Percentiles rank a stretch among this genome's conserved stretches.
Evolutionary conservation across 2,329 filamentous ascomycete genomes (phyloP).

Genomic region (Fusarium praegraminearum): DNA sequence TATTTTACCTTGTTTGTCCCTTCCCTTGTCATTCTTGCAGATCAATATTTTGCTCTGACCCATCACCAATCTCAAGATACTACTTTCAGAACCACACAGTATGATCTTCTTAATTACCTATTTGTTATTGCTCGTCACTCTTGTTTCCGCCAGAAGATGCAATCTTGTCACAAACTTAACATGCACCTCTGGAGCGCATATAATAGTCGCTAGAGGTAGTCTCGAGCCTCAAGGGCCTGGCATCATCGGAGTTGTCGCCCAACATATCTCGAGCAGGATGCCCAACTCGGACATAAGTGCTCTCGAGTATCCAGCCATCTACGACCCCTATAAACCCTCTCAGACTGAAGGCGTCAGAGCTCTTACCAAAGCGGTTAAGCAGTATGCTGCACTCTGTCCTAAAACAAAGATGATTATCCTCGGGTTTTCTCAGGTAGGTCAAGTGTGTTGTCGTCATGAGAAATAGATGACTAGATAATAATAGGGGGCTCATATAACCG

Average conservation of each 20-base stretch:
- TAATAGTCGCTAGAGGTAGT: constrained; percentile 41
- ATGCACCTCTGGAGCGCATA: constrained; percentile 36
- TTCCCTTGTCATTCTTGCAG: background rate
- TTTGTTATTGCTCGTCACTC: background rate
- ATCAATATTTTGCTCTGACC: background rate
- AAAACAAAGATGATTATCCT: constrained; percentile 40
- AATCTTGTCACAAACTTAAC: background rate
- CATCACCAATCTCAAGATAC: background rate
- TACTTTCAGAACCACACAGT: background rate
- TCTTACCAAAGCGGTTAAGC: constrained; percentile 16
- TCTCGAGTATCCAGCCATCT: constrained; percentile 36
- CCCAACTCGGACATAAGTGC: constrained; percentile 17
- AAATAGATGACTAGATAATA: background rate
- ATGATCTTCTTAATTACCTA: constrained; percentile 21
- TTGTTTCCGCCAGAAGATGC: background rate
- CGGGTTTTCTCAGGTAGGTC: constrained; percentile 40
- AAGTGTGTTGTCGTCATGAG: background rate
- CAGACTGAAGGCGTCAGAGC: constrained; percentile 35
- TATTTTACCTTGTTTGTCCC: background rate
- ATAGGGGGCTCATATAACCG: constrained; percentile 42
- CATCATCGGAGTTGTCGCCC: constrained; percentile 40
- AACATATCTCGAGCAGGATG: constrained; percentile 22
- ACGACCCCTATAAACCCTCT: constrained; percentile 33
- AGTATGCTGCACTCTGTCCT: constrained; percentile 32
- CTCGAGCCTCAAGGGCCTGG: constrained; percentile 37